Evolutionary conservation across 169 alveolate species (phyloP).

Genomic region (Cryptosporidium sp.): DNA sequence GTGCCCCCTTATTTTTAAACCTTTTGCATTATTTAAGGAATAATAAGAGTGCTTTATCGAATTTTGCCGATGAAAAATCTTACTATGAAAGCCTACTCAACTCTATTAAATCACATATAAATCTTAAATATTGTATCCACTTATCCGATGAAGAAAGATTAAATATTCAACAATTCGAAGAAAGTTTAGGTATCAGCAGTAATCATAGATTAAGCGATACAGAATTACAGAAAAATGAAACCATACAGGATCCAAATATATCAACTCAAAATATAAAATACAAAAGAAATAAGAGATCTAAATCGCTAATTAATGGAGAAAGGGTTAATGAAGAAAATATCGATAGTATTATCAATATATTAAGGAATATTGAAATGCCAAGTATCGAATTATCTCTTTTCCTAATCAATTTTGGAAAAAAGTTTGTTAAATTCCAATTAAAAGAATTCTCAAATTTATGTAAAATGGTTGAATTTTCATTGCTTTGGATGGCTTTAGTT

Average conservation of each 20-base stretch:
- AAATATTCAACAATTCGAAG: slow-evolving; percentile 17
- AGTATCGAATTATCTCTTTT: slow-evolving; percentile 33
- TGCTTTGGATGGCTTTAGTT: slow-evolving; percentile 47
- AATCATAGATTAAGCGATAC: background rate
- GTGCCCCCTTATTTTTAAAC: slow-evolving; percentile 15
- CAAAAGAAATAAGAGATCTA: slow-evolving; percentile 50
- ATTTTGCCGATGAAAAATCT: background rate
- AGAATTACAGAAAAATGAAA: background rate
- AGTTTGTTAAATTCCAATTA: slow-evolving; percentile 22
- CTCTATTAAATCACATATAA: slow-evolving; percentile 13
- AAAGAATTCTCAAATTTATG: slow-evolving; percentile 24
- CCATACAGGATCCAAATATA: background rate
- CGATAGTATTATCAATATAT: slow-evolving; percentile 11
- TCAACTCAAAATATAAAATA: background rate
- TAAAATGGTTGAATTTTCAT: slow-evolving; percentile 18
- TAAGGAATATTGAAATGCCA: slow-evolving; percentile 46
- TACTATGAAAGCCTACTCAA: slow-evolving; percentile 17
- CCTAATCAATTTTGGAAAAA: slow-evolving; percentile 22
- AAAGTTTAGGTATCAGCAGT: background rate
- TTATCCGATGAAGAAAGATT: slow-evolving; percentile 13
- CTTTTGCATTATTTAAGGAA: slow-evolving; percentile 40
- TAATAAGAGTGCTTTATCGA: background rate
- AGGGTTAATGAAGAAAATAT: slow-evolving; percentile 35
- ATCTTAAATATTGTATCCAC: slow-evolving; percentile 12
- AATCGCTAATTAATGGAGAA: slow-evolving; percentile 10